Percentiles rank a stretch among this genome's conserved stretches.
phyloP scores from a whole-genome alignment of 2,329 filamentous ascomycete species.

The Penicillium griseofulvum region DNA sequence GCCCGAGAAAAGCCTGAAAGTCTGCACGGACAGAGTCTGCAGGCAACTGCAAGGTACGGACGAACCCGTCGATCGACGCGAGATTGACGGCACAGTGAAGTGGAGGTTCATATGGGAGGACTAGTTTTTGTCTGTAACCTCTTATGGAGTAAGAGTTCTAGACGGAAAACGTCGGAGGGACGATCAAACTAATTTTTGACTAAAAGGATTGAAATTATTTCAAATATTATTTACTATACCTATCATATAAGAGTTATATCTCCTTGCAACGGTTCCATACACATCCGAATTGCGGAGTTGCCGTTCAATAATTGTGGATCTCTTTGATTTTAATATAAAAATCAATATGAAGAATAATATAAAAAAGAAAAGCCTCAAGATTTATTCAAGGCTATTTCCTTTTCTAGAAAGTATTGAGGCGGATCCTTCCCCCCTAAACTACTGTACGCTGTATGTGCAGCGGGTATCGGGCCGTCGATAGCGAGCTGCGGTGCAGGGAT shows the following conservation, averaged over 20 bases:
- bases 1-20: not conserved
- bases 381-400: not conserved
- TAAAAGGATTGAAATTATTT: not conserved
- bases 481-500: conserved; percentile 27
- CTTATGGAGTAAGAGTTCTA: too few species aligned
- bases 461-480: conserved; percentile 31
- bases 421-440: conserved; percentile 16
- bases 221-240: not conserved
- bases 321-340: not conserved
- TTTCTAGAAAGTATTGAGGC: conserved; percentile 3
- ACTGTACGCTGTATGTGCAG: conserved; percentile 25
- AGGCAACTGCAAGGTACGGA: conserved; percentile 29
- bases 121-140: too few species aligned
- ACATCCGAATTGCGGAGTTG: conserved; percentile 7
- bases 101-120: not conserved
- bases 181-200: too few species aligned
- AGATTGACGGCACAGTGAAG: conserved; percentile 6
- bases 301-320: not conserved
- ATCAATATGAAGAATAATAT: not conserved
- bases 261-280: conserved; percentile 3
- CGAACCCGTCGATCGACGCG: conserved; percentile 25
- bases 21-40: conserved; percentile 22
- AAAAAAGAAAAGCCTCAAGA: not conserved
- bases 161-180: too few species aligned
- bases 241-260: conserved; percentile 1